Base-by-base conservation (phyloP, 768 basidiomycete genomes). In the Grammothele lineata region DNA sequence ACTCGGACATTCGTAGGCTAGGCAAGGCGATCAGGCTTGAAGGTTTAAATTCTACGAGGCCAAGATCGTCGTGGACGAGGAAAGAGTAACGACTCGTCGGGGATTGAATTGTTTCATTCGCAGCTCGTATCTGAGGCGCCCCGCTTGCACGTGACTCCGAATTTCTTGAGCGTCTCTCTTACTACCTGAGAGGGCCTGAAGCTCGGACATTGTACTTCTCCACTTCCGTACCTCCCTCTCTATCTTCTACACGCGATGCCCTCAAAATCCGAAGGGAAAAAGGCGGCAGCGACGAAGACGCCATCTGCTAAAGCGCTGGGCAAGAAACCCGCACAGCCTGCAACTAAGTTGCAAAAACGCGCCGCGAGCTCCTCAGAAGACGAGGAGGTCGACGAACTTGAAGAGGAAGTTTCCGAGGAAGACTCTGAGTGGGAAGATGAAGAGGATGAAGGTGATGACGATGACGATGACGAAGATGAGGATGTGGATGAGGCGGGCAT, bases 401-500 rank as follows among this genome's bases (percentile, higher is more conserved):
- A 43, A 6, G 37, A 23, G 2, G 21, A 30, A 12, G 37, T n/a
- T n/a, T n/a, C 43, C 4, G 37, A 32, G 8, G 23, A n/a, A 17
- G 21, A 12, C 3, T 48, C 33, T 5, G 34, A n/a, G 12, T 27
- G 15, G 19, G 36, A 34, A 18, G 34, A 12, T 17, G 40, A 41
- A 14, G 48, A 40, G 1, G 41, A 38, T 10, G 40, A 41, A 14
- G 48, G 37, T 0, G 41, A 38, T 10, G 27, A 26, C 3, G 50
- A 39, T 17, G 55, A 50, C 17, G 48, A 57, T 12, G 60, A 62
- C 5, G 60, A 58, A 22, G 62, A 63, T 22, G 69, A 76, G 37
- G 78, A 71, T 22, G 66, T 80, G 5, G 76, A 80, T 54, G n/a
- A 78, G 52, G 71, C 72, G 55, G 81, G 80, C n/a, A 75, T 80